Conservation (phyloP, 2,329 filamentous ascomycete genomes). For the Calcarisporium arbuscula region DNA sequence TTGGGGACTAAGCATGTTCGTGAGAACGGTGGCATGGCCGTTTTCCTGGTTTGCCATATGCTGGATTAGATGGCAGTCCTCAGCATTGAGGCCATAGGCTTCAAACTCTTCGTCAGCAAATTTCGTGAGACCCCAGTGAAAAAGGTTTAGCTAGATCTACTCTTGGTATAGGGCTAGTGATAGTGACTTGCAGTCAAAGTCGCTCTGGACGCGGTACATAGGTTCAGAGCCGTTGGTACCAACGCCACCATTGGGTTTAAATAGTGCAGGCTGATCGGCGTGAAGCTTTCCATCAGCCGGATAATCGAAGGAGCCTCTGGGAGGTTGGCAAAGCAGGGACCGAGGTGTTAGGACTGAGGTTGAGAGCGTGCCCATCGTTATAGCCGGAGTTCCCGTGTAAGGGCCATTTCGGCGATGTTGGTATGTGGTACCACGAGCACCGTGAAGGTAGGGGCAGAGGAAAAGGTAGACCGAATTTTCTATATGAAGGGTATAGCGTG, state of each 20-base stretch:
- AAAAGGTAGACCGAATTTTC: slow-evolving; percentile 27
- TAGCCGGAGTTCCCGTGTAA: slow-evolving; percentile 56
- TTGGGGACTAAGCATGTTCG: slow-evolving; percentile 66
- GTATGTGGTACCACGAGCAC: slow-evolving; percentile 30
- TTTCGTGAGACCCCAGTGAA: slow-evolving; percentile 65
- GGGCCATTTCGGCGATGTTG: slow-evolving; percentile 62
- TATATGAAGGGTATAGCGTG: slow-evolving; percentile 28
- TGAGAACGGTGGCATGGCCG: slow-evolving; percentile 70
- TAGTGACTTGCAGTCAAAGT: slow-evolving; percentile 78
- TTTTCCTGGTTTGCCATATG: slow-evolving; percentile 75
- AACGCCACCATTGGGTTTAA: slow-evolving; percentile 64
- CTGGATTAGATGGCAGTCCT: slow-evolving; percentile 64
- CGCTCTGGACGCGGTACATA: slow-evolving; percentile 70
- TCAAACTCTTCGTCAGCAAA: slow-evolving; percentile 67
- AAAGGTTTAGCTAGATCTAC: slow-evolving; percentile 79
- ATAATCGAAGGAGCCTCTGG: slow-evolving; percentile 60
- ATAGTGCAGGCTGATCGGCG: slow-evolving; percentile 63
- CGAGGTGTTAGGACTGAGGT: slow-evolving; percentile 50
- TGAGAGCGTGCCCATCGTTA: slow-evolving; percentile 62
- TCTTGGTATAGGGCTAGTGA: slow-evolving; percentile 72
- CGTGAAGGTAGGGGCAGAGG: slow-evolving; percentile 20
- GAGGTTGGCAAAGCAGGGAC: slow-evolving; percentile 53
- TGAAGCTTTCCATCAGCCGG: slow-evolving; percentile 65
- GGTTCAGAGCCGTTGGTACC: slow-evolving; percentile 73
- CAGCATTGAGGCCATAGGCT: slow-evolving; percentile 58